Conservation (phyloP, 2,329 filamentous ascomycete genomes). For the Remersonia thermophila region DNA sequence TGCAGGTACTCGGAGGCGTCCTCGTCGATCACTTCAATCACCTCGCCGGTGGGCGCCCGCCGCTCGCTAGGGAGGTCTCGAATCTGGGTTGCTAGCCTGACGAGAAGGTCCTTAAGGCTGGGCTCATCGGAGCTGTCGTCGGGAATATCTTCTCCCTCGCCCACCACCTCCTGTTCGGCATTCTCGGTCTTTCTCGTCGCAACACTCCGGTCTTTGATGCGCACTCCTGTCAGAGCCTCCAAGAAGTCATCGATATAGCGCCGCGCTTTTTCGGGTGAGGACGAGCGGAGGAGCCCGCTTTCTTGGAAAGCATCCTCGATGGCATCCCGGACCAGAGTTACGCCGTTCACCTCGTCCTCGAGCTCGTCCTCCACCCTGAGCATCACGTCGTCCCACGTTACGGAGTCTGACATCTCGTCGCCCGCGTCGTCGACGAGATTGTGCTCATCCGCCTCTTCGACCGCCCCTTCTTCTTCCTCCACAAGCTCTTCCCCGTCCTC, state of each 20-base stretch:
- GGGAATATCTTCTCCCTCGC: background rate
- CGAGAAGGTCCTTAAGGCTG: conserved; percentile 36
- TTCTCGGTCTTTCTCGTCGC: background rate
- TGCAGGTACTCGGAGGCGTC: conserved; percentile 20
- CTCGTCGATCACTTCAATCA: conserved; percentile 12
- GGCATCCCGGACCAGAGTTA: conserved; percentile 39
- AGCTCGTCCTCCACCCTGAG: conserved; percentile 43
- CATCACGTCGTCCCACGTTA: conserved; percentile 42
- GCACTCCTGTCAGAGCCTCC: conserved; percentile 29
- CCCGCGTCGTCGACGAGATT: conserved; percentile 4
- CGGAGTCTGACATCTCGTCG: conserved; percentile 11
- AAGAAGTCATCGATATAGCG: conserved; percentile 39
- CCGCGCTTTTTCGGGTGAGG: conserved; percentile 33
- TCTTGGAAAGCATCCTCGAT: conserved; percentile 43
- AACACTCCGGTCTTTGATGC: too few species aligned
- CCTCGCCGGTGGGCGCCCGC: conserved; percentile 1
- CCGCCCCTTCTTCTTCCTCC: conserved; percentile 2
- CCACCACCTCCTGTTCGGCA: background rate
- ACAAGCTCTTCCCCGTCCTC: conserved; percentile 7
- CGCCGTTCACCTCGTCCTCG: conserved; percentile 42
- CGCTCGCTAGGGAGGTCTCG: conserved; percentile 22
- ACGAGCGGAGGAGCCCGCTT: conserved; percentile 37
- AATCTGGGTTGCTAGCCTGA: conserved; percentile 36
- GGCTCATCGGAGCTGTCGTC: conserved; percentile 11
- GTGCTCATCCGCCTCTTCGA: conserved; percentile 17